phyloP scores from a whole-genome alignment of 164 flowering plant species.

The Aristolochia fimbriata region DNA sequence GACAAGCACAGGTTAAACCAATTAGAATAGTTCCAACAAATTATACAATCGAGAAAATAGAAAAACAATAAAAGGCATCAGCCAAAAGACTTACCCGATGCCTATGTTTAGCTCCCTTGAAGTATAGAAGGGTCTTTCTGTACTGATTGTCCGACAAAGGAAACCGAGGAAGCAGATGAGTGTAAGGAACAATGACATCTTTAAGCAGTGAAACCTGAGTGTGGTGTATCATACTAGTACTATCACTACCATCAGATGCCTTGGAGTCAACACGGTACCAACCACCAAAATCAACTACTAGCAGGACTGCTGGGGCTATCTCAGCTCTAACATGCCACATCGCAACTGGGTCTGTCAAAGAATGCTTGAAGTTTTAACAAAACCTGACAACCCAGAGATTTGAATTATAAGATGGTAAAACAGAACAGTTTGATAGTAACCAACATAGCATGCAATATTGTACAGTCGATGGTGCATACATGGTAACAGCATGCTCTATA shows the following conservation, averaged over 20 bases:
- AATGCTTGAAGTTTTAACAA: conserved; percentile 83
- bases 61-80: no score
- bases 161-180: conserved; percentile 80
- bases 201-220: conserved; percentile 85
- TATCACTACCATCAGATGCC: conserved; percentile 37
- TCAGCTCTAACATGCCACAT: conserved; percentile 95
- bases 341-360: conserved; percentile 99
- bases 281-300: conserved; percentile 96
- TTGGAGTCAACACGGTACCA: conserved; percentile 75
- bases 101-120: conserved; percentile 93
- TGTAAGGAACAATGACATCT: conserved; percentile 90
- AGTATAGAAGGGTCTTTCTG: conserved; percentile 71
- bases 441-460: neutral
- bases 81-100: conserved; percentile 56
- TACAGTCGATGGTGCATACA: no score
- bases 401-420: conserved; percentile 42
- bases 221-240: conserved; percentile 69
- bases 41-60: no score
- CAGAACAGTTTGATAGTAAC: conserved; percentile 1
- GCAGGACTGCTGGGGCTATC: conserved; percentile 76
- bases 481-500: no score
- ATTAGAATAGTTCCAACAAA: no score
- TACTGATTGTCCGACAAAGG: conserved; percentile 44
- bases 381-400: conserved; percentile 76
- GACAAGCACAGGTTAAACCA: no score